These are phyloP conservation scores for Sporothrix dimorphospora DNA, from an alignment of 2,329 filamentous ascomycete species.

Conservation along the genomic window DNA sequence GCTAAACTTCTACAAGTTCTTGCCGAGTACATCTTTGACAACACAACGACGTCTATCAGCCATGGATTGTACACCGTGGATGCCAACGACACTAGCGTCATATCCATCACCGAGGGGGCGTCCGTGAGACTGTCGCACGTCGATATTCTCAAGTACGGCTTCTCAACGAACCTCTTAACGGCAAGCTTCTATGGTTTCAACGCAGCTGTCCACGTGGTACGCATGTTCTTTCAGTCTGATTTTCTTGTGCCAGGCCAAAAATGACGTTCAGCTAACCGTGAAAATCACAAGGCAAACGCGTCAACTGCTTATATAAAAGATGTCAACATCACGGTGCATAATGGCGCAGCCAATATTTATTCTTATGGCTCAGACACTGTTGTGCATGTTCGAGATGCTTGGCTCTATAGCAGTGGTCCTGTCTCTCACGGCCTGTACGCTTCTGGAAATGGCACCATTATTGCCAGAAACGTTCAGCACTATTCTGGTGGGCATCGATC, in stretches of 20 bases:
- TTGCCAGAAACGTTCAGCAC: conserved; percentile 24
- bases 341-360: conserved; percentile 29
- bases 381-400: conserved; percentile 16
- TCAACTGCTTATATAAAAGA: conserved; percentile 18
- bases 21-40: too few relatives aligned
- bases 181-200: conserved; percentile 30
- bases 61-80: conserved; percentile 7
- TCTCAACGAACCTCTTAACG: conserved; percentile 18
- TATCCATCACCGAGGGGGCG: conserved; percentile 8
- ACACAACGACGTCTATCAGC: too few relatives aligned
- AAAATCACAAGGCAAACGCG: conserved; percentile 11
- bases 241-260: too few relatives aligned
- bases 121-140: conserved; percentile 8
- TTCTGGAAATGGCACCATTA: conserved; percentile 28
- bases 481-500: conserved; percentile 27
- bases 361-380: conserved; percentile 26
- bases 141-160: conserved; percentile 25
- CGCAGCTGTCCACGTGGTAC: conserved; percentile 28
- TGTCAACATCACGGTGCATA: conserved; percentile 27
- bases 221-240: too few relatives aligned
- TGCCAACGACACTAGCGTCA: conserved; percentile 27
- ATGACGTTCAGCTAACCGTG: too few relatives aligned
- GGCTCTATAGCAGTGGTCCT: conserved; percentile 29
- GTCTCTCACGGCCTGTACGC: conserved; percentile 30
- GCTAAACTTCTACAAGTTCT: too few relatives aligned